These are phyloP conservation scores for Madurella fahalii DNA, from an alignment of 2,329 filamentous ascomycete genomes.

Conservation along the genomic window DNA sequence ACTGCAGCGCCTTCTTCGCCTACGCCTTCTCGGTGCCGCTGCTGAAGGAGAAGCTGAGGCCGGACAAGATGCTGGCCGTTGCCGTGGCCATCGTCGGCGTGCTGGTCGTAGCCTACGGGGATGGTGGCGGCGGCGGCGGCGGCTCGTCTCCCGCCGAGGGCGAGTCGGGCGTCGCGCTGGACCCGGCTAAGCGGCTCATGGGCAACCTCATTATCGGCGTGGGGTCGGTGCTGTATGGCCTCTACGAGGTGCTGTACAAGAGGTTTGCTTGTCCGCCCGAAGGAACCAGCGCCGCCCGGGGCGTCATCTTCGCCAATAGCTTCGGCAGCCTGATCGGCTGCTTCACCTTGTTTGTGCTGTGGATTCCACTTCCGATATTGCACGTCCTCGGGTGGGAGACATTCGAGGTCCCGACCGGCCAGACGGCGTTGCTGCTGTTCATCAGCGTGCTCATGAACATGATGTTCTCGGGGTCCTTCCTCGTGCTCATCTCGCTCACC, in stretches of 20 bases:
- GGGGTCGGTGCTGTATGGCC: slow-evolving; percentile 87
- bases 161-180: slow-evolving; percentile 19
- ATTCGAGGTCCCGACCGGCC: slow-evolving; percentile 76
- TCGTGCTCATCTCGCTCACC: slow-evolving; percentile 88
- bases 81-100: slow-evolving; percentile 84
- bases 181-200: slow-evolving; percentile 63
- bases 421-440: slow-evolving; percentile 74
- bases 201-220: slow-evolving; percentile 91
- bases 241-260: slow-evolving; percentile 98
- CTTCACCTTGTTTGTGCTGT: slow-evolving; percentile 83
- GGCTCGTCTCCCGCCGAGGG: slow-evolving; percentile 49
- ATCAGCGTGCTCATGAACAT: slow-evolving; percentile 84
- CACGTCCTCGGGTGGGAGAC: slow-evolving; percentile 73
- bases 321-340: slow-evolving; percentile 82
- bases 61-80: slow-evolving; percentile 84
- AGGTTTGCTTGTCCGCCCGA: slow-evolving; percentile 88
- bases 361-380: slow-evolving; percentile 84
- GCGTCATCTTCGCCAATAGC: slow-evolving; percentile 91
- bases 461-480: slow-evolving; percentile 86
- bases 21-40: slow-evolving; percentile 94
- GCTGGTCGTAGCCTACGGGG: slow-evolving; percentile 91
- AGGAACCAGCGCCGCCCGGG: slow-evolving; percentile 76
- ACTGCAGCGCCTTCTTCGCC: slow-evolving; percentile 97
- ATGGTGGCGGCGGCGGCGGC: too few species aligned
- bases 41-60: slow-evolving; percentile 75